Evolutionary conservation across 2,329 filamentous ascomycete species (phyloP).

Genomic region (Colletotrichum liriopes): DNA sequence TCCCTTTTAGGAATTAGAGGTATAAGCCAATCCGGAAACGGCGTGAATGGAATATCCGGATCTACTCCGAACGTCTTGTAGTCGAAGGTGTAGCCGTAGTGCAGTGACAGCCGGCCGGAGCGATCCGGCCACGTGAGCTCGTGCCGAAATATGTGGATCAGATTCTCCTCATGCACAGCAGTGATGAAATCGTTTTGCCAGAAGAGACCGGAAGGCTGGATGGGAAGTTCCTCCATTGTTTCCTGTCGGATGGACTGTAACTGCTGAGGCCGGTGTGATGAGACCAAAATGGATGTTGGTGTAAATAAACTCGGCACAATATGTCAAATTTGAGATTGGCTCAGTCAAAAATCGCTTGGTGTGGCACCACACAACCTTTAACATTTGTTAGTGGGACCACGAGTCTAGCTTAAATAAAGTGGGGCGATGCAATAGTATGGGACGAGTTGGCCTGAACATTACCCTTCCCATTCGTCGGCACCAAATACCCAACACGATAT

Average conservation of each 20-base stretch:
- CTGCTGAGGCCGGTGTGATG: background rate
- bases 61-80: conserved; percentile 73
- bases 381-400: background rate
- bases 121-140: conserved; percentile 64
- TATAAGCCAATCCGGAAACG: conserved; percentile 66
- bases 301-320: background rate
- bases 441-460: background rate
- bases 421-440: background rate
- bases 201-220: conserved; percentile 56
- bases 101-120: conserved; percentile 63
- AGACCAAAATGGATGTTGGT: background rate
- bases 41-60: conserved; percentile 62
- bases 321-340: background rate
- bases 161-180: conserved; percentile 59
- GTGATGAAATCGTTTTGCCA: conserved; percentile 65
- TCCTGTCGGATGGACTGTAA: background rate
- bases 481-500: no score
- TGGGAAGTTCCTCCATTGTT: conserved; percentile 46
- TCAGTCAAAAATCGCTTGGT: background rate
- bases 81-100: conserved; percentile 72
- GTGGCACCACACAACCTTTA: background rate
- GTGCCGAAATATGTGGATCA: conserved; percentile 60
- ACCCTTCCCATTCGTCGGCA: background rate
- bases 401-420: background rate
- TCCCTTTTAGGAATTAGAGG: conserved; percentile 64